A percentile compares a stretch with the other conserved stretches of the same genome.
These are phyloP conservation scores for Mucor racemosus DNA, from an alignment of 371 early-diverging fungal species.

Conservation along the genomic window DNA sequence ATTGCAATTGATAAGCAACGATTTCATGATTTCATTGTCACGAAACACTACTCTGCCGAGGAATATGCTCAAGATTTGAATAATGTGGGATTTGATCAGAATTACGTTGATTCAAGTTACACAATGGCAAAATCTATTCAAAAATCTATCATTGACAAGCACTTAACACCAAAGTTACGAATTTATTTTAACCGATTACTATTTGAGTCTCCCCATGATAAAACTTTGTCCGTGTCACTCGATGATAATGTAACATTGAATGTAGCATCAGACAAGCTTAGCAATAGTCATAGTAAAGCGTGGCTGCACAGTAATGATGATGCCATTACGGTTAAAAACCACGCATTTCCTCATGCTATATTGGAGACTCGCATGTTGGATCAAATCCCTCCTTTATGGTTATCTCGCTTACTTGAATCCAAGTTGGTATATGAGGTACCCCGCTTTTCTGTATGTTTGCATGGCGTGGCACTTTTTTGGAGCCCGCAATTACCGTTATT, in stretches of 20 bases:
- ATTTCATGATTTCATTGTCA: constrained; percentile 78
- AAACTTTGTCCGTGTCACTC: constrained; percentile 93
- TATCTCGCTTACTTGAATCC: constrained; percentile 73
- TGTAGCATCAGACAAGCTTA: constrained; percentile 95
- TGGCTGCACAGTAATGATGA: constrained; percentile 59
- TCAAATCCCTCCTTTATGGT: constrained; percentile 73
- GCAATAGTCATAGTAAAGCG: constrained; percentile 74
- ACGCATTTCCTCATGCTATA: constrained; percentile 82
- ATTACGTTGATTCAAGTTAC: constrained; percentile 76
- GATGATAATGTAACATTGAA: constrained; percentile 98
- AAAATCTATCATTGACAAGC: constrained; percentile 72
- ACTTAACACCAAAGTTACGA: constrained; percentile 85
- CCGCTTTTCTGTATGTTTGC: constrained; percentile 95
- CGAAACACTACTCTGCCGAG: constrained; percentile 78
- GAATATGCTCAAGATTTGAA: constrained; percentile 76
- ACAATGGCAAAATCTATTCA: constrained; percentile 84
- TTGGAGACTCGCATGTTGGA: constrained; percentile 93
- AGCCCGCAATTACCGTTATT: constrained; percentile 77
- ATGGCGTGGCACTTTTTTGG: constrained; percentile 89
- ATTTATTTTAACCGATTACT: constrained; percentile 98
- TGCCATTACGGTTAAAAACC: background rate
- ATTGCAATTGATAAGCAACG: constrained; percentile 79
- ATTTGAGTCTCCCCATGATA: constrained; percentile 98
- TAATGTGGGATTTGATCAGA: constrained; percentile 66
- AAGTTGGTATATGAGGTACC: constrained; percentile 93